phyloP scores from a whole-genome alignment of 2,329 filamentous ascomycete species.

The Arthrobotrys iridis region DNA sequence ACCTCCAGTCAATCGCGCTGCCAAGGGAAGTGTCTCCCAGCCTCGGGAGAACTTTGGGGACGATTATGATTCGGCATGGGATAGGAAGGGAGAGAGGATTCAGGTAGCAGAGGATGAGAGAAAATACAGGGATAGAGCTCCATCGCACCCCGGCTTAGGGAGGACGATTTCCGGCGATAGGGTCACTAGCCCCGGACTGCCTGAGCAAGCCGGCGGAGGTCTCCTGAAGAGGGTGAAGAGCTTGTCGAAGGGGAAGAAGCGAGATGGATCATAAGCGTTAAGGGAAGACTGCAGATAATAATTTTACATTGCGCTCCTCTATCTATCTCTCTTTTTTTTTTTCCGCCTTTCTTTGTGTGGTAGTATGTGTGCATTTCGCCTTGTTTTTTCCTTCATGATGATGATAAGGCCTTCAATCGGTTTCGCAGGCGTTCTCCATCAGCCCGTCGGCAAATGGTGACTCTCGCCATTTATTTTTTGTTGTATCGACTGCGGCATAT shows the following conservation, averaged over 20 bases:
- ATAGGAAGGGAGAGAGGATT: slow-evolving; percentile 71
- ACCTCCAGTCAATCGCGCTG: slow-evolving; percentile 60
- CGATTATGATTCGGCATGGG: slow-evolving; percentile 77
- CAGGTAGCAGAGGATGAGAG: slow-evolving; percentile 62
- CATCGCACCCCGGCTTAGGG: slow-evolving; percentile 54
- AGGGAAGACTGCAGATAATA: background rate
- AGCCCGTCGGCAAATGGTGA: slow-evolving; percentile 1
- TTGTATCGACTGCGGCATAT: slow-evolving; percentile 10
- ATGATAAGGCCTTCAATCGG: slow-evolving; percentile 12
- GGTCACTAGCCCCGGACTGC: slow-evolving; percentile 22
- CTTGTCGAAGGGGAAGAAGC: slow-evolving; percentile 59
- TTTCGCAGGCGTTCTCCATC: slow-evolving; percentile 12
- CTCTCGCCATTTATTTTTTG: background rate
- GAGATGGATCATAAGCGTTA: slow-evolving; percentile 54
- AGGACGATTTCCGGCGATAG: slow-evolving; percentile 52
- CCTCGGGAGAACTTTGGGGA: slow-evolving; percentile 82
- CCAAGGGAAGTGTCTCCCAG: slow-evolving; percentile 60
- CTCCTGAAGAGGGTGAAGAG: slow-evolving; percentile 59
- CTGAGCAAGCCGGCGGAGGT: slow-evolving; percentile 53
- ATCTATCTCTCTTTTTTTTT: background rate
- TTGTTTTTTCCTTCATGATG: slow-evolving; percentile 1
- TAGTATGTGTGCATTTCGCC: background rate
- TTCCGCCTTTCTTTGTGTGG: background rate
- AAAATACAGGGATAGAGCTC: slow-evolving; percentile 59
- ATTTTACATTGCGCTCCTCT: background rate